Evolutionary conservation across 805 yeast genomes (phyloP).

Genomic region (Babjeviella inositovora): DNA sequence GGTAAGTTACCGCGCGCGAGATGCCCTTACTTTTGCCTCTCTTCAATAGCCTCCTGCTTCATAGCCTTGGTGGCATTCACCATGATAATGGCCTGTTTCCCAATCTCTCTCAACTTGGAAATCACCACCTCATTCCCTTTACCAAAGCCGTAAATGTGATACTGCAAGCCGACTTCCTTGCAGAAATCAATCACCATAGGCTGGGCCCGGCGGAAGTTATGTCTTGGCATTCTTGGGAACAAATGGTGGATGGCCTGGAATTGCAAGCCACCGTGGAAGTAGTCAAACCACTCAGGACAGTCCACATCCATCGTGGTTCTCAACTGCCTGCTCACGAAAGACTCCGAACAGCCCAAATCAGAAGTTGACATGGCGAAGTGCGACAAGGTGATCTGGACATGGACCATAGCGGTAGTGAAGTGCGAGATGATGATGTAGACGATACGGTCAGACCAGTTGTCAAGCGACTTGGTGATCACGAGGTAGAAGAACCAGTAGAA

Average conservation of each 20-base stretch:
- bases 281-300: slow-evolving; percentile 88
- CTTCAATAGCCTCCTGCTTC: slow-evolving; percentile 30
- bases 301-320: slow-evolving; percentile 93
- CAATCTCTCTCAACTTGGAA: slow-evolving; percentile 54
- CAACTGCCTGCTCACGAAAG: slow-evolving; percentile 65
- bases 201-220: slow-evolving; percentile 67
- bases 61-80: slow-evolving; percentile 56
- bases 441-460: slow-evolving; percentile 35
- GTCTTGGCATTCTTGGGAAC: slow-evolving; percentile 81
- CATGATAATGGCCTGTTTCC: slow-evolving; percentile 63
- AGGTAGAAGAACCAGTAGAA: slow-evolving; percentile 72
- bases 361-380: slow-evolving; percentile 92
- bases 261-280: slow-evolving; percentile 82
- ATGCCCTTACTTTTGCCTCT: slow-evolving; percentile 1
- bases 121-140: slow-evolving; percentile 65
- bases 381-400: slow-evolving; percentile 78
- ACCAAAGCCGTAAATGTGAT: slow-evolving; percentile 73
- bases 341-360: slow-evolving; percentile 67
- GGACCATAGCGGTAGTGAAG: slow-evolving; percentile 78
- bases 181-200: slow-evolving; percentile 61
- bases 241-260: slow-evolving; percentile 85
- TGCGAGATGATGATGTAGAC: slow-evolving; percentile 59
- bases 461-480: slow-evolving; percentile 31
- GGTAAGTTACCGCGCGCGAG: too few relatives aligned
- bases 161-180: slow-evolving; percentile 56